These are phyloP conservation scores for Stentor roeselii DNA, from an alignment of 73 alveolate species.

Conservation along the genomic window DNA sequence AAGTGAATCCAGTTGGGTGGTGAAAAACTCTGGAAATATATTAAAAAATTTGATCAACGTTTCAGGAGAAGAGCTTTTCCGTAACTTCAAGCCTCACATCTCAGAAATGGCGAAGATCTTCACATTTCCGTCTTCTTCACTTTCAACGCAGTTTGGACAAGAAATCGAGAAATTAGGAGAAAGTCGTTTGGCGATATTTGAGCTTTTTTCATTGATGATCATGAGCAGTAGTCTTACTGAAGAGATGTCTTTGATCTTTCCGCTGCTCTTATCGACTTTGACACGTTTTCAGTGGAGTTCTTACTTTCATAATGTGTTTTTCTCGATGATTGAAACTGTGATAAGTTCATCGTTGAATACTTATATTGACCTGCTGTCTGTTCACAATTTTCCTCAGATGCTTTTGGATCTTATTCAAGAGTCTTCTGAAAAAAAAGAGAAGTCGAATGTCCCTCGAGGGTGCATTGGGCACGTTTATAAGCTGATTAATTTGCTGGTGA, in stretches of 20 bases:
- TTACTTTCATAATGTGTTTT: background rate
- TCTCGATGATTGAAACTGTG: background rate
- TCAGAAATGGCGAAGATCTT: background rate
- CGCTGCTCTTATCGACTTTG: background rate
- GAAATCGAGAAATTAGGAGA: slow-evolving; percentile 21
- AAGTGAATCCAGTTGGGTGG: background rate
- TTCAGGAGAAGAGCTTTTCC: background rate
- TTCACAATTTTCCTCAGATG: background rate
- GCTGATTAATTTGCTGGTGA: background rate
- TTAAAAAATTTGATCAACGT: too few relatives aligned
- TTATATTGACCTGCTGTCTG: background rate
- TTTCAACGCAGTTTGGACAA: background rate
- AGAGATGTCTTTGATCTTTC: background rate
- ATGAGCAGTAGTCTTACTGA: too few relatives aligned
- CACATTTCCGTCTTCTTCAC: background rate
- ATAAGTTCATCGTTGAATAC: background rate
- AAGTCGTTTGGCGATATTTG: background rate
- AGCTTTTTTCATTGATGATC: background rate
- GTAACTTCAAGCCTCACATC: background rate
- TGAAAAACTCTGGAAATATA: background rate
- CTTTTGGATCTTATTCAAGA: background rate
- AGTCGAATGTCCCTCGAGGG: background rate
- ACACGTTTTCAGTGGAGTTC: background rate
- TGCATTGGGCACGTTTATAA: background rate
- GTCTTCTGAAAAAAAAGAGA: background rate